These are phyloP conservation scores for Aspergillus bertholletiae DNA, from an alignment of 495 filamentous ascomycete species.

Conservation along the genomic window DNA sequence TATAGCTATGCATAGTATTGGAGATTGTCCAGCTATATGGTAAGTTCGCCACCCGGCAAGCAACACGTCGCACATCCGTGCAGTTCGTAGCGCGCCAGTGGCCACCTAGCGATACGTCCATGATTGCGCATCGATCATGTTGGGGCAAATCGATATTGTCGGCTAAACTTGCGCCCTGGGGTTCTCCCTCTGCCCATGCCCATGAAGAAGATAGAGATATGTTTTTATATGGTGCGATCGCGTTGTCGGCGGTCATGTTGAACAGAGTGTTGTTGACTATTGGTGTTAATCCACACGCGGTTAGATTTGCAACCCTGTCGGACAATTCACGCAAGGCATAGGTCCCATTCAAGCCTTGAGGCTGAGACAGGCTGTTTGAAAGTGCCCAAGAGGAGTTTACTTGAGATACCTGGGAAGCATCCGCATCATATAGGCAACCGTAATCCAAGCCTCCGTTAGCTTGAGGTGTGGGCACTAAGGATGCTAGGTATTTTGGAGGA, in stretches of 20 bases:
- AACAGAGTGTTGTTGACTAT: constrained; percentile 53
- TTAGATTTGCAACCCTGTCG: constrained; percentile 38
- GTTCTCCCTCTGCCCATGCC: constrained; percentile 58
- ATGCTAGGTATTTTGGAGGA: constrained; percentile 32
- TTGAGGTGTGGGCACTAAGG: constrained; percentile 21
- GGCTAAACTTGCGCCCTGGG: constrained; percentile 33
- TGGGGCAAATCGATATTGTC: constrained; percentile 19
- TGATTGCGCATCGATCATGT: constrained; percentile 49
- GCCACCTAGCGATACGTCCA: constrained; percentile 41
- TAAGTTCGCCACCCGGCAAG: constrained; percentile 48
- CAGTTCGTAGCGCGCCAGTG: constrained; percentile 58
- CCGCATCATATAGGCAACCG: constrained; percentile 50
- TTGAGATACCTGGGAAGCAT: constrained; percentile 29
- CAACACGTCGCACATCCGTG: constrained; percentile 40
- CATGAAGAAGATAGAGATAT: constrained; percentile 50
- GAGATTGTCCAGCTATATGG: constrained; percentile 58
- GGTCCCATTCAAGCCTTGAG: constrained; percentile 27
- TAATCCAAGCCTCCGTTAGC: constrained; percentile 36
- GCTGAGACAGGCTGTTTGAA: constrained; percentile 25
- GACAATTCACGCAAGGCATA: constrained; percentile 27
- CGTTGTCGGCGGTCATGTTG: constrained; percentile 45
- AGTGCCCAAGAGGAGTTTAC: constrained; percentile 59
- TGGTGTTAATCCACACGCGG: constrained; percentile 56
- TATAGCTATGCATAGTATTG: constrained; percentile 28
- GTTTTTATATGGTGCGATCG: constrained; percentile 45